Conservation (phyloP, 345 rosid genomes). For the Laguncularia racemosa region DNA sequence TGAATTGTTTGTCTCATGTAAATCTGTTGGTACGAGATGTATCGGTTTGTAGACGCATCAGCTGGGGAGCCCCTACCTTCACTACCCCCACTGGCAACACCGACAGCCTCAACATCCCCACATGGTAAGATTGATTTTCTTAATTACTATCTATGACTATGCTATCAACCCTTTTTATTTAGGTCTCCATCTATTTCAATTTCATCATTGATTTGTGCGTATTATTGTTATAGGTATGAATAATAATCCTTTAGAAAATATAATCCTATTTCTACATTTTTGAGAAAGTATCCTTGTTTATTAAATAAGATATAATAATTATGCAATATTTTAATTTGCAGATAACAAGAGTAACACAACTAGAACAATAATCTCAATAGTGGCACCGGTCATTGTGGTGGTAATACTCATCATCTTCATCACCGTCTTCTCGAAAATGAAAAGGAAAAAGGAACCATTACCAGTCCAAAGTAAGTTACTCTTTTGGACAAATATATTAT, state of each 20-base stretch:
- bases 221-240: no score
- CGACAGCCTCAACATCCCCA: no score
- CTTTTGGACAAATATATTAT: no score
- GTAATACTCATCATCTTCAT: not conserved
- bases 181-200: not conserved
- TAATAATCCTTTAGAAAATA: no score
- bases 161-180: not conserved
- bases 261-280: no score
- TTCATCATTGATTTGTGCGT: not conserved
- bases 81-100: no score
- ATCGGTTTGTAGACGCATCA: no score
- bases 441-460: not conserved
- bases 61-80: no score
- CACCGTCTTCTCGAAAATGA: constrained; percentile 5
- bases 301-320: not conserved
- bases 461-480: constrained; percentile 5
- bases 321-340: not conserved
- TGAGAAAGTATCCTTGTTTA: no score
- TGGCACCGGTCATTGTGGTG: constrained; percentile 7
- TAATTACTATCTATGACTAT: not conserved
- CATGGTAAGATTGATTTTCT: no score
- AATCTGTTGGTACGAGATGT: no score
- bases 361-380: constrained; percentile 1
- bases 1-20: no score
- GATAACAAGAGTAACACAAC: constrained; percentile 6